Evolutionary conservation across 73 alveolate genomes (phyloP).

Genomic region (Tetrahymena malaccensis): DNA sequence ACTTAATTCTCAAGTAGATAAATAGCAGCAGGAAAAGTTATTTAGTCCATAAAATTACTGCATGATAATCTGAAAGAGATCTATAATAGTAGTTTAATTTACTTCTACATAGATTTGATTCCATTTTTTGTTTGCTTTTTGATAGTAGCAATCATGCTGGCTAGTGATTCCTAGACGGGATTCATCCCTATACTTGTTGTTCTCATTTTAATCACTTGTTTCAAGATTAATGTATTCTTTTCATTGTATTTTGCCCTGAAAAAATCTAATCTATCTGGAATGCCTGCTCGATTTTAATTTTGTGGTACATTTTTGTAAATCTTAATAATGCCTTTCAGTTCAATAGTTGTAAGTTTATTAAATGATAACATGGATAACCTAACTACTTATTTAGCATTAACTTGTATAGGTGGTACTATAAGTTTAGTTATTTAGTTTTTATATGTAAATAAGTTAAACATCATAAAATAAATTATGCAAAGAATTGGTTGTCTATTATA

Average conservation of each 20-base stretch:
- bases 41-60: not conserved
- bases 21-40: not conserved
- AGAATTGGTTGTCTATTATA: not conserved
- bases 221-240: too few species aligned
- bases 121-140: not conserved
- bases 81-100: too few species aligned
- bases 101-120: not conserved
- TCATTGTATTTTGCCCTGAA: not conserved
- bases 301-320: not conserved
- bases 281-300: not conserved
- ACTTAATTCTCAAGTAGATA: not conserved
- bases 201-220: not conserved
- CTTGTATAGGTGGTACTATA: not conserved
- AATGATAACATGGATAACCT: too few species aligned
- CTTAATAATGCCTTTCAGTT: not conserved
- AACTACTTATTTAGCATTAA: not conserved
- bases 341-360: too few species aligned
- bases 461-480: too few species aligned
- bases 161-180: not conserved
- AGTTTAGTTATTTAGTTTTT: not conserved
- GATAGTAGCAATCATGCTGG: not conserved
- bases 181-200: not conserved
- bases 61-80: not conserved
- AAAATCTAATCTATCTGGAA: not conserved
- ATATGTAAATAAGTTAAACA: not conserved